Evolutionary conservation across 164 flowering plant genomes (phyloP).

Genomic region (Nymphaea thermarum): DNA sequence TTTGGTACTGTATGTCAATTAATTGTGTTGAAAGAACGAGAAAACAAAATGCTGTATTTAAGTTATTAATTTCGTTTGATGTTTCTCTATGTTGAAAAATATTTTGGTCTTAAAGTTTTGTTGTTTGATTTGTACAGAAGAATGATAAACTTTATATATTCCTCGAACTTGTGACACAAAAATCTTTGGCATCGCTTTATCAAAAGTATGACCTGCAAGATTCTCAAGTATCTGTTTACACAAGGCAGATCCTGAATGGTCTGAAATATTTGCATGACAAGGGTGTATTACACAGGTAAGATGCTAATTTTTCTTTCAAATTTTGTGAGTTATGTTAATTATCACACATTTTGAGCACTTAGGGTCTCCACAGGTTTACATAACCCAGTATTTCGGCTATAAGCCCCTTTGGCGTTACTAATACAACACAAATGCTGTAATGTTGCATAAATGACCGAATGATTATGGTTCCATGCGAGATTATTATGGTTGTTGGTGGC

Average conservation of each 20-base stretch:
- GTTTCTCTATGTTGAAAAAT: no score
- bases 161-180: constrained; percentile 81
- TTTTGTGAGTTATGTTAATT: neutral
- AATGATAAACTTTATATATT: constrained; percentile 73
- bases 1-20: no score
- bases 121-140: constrained; percentile 37
- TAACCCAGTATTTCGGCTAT: neutral
- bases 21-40: no score
- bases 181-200: constrained; percentile 69
- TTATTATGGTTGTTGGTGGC: no score
- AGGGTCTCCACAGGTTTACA: neutral
- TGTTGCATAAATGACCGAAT: no score
- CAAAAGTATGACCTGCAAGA: constrained; percentile 52
- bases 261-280: constrained; percentile 90
- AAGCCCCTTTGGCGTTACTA: no score
- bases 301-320: neutral
- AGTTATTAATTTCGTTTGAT: no score
- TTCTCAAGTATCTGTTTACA: constrained; percentile 72
- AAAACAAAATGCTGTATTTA: no score
- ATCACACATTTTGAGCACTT: neutral
- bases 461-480: no score
- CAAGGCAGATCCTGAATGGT: constrained; percentile 75
- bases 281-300: constrained; percentile 80
- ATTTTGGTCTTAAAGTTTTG: neutral
- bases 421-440: no score